Evolutionary conservation across 2,329 filamentous ascomycete genomes (phyloP).

Genomic region (Claviceps humidiphila): DNA sequence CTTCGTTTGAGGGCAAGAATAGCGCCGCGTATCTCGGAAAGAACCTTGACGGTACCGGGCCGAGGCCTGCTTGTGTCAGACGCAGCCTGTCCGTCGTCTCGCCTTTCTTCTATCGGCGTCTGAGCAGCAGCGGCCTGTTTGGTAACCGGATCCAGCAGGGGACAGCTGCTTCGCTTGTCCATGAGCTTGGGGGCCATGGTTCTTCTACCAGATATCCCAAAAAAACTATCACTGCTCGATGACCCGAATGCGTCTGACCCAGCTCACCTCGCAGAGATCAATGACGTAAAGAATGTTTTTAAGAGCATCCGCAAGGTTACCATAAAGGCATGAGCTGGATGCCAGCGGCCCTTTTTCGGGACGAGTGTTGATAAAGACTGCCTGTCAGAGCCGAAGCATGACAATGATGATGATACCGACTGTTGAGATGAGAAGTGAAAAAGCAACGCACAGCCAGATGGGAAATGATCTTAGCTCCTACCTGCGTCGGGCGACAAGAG

Average conservation of each 20-base stretch:
- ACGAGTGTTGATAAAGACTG: not conserved
- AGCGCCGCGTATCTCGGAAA: constrained; percentile 22
- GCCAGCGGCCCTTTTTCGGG: not conserved
- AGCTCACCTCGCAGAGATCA: not conserved
- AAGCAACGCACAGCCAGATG: not conserved
- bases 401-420: not conserved
- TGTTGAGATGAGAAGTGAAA: not conserved
- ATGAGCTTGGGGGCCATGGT: constrained; percentile 16
- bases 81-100: constrained; percentile 4
- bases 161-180: constrained; percentile 15
- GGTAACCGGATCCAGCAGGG: constrained; percentile 9
- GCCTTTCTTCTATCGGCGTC: not conserved
- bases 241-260: not conserved
- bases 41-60: constrained; percentile 17
- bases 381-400: constrained; percentile 1
- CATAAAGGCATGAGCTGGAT: not conserved
- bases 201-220: not conserved
- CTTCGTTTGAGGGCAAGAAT: constrained; percentile 19
- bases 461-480: not conserved
- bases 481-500: not conserved
- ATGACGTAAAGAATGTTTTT: not conserved
- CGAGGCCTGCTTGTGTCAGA: constrained; percentile 12
- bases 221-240: not conserved
- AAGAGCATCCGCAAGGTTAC: not conserved
- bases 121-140: not conserved